phyloP scores from a whole-genome alignment of 345 rosid genomes.

The Boechera retrofracta region DNA sequence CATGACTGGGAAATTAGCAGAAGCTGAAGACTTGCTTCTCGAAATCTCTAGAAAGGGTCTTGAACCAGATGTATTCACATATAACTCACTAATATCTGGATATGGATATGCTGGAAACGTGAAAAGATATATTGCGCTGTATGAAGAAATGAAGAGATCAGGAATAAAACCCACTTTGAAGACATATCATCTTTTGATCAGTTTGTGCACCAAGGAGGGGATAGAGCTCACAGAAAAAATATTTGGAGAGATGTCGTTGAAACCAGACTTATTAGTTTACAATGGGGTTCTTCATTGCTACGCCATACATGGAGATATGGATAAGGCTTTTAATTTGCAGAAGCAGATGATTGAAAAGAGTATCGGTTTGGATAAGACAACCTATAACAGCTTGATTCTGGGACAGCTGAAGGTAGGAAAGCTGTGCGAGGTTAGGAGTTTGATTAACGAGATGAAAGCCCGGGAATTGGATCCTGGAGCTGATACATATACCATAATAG shows the following conservation, averaged over 20 bases:
- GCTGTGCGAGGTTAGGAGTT: conserved; percentile 47
- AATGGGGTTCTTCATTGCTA: conserved; percentile 61
- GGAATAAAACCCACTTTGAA: conserved; percentile 62
- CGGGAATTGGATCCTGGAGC: conserved; percentile 59
- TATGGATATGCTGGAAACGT: conserved; percentile 56
- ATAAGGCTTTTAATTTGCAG: conserved; percentile 55
- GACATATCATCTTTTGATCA: conserved; percentile 67
- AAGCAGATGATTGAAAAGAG: conserved; percentile 60
- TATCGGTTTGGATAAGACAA: conserved; percentile 61
- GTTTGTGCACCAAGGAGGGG: conserved; percentile 58
- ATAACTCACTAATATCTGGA: conserved; percentile 76
- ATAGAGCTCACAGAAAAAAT: conserved; percentile 54
- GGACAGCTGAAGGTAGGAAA: conserved; percentile 59
- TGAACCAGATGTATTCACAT: conserved; percentile 70
- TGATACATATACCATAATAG: conserved; percentile 69
- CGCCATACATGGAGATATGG: conserved; percentile 57
- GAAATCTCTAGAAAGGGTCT: conserved; percentile 56
- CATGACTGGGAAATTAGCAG: conserved; percentile 55
- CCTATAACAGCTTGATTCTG: conserved; percentile 70
- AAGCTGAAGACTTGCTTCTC: conserved; percentile 70
- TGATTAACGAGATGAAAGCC: conserved; percentile 62
- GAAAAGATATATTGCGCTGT: conserved; percentile 62
- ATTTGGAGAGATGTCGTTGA: conserved; percentile 62
- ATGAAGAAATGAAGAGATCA: conserved; percentile 64
- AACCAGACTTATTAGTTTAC: conserved; percentile 64